phyloP scores from a whole-genome alignment of 2,329 filamentous ascomycete genomes.

The Fusarium chuoi region DNA sequence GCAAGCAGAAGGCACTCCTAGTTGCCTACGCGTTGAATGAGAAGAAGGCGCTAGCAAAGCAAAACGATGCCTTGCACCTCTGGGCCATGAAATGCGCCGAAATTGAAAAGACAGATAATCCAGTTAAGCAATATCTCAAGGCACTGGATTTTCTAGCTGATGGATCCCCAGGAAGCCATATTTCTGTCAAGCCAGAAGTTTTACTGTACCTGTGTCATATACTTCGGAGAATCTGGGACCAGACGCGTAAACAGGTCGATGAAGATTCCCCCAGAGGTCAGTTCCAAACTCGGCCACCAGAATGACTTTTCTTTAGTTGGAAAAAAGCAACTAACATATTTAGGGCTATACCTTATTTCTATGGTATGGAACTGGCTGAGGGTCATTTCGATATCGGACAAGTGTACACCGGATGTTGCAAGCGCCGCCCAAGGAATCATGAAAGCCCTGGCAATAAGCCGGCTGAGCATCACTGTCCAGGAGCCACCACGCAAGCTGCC shows the following conservation, averaged over 20 bases:
- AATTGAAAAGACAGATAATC: background rate
- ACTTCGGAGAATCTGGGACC: conserved; percentile 1
- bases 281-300: background rate
- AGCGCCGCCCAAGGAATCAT: conserved; percentile 22
- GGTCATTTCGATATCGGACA: conserved; percentile 23
- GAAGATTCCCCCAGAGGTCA: background rate
- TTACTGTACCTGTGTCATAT: conserved; percentile 6
- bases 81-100: background rate
- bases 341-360: conserved; percentile 39
- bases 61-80: background rate
- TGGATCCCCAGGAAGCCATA: background rate
- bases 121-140: background rate
- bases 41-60: background rate
- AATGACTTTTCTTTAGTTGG: background rate
- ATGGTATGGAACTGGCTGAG: conserved; percentile 42
- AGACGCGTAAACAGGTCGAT: background rate
- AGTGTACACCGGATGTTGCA: conserved; percentile 25
- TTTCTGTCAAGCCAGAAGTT: background rate
- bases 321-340: background rate
- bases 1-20: background rate
- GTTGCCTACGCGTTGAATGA: background rate
- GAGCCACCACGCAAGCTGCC: background rate
- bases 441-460: background rate
- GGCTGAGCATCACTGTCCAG: background rate
- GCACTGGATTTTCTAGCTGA: conserved; percentile 53